phyloP scores from a whole-genome alignment of 2,329 filamentous ascomycete genomes.

The Colletotrichum sansevieriae region DNA sequence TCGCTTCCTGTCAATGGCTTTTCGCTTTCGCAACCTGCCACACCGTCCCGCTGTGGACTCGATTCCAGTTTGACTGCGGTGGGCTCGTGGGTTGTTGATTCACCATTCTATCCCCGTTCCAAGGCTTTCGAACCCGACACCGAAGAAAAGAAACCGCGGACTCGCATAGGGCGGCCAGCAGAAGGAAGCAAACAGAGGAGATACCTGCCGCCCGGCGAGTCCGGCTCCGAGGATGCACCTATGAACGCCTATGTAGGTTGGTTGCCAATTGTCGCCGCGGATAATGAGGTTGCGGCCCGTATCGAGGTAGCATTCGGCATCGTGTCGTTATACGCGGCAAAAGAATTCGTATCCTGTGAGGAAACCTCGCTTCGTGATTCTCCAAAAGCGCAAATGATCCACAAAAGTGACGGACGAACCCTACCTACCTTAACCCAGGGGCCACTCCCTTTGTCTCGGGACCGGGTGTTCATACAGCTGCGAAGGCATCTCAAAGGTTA shows the following conservation, averaged over 20 bases:
- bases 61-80: not conserved
- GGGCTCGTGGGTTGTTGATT: not conserved
- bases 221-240: slow-evolving; percentile 4
- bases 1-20: slow-evolving; percentile 5
- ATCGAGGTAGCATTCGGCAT: not conserved
- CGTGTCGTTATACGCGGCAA: slow-evolving; percentile 19
- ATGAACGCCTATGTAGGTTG: not conserved
- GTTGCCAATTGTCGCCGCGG: not conserved
- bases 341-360: slow-evolving; percentile 3
- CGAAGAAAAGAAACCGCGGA: slow-evolving; percentile 9
- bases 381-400: slow-evolving; percentile 7
- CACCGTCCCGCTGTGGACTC: slow-evolving; percentile 17
- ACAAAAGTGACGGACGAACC: slow-evolving; percentile 12
- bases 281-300: not conserved
- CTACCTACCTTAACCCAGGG: slow-evolving; percentile 9
- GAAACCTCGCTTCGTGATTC: too few relatives aligned
- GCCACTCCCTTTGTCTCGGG: slow-evolving; percentile 24
- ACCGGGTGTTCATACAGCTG: slow-evolving; percentile 22
- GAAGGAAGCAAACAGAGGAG: slow-evolving; percentile 10
- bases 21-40: slow-evolving; percentile 25
- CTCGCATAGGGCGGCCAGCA: not conserved
- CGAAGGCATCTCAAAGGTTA: too few relatives aligned
- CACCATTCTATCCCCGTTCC: not conserved
- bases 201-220: slow-evolving; percentile 14
- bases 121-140: slow-evolving; percentile 5